Evolutionary conservation across 1,284 basidiomycete species (phyloP).

Genomic region (Rhodotorula sp.): DNA sequence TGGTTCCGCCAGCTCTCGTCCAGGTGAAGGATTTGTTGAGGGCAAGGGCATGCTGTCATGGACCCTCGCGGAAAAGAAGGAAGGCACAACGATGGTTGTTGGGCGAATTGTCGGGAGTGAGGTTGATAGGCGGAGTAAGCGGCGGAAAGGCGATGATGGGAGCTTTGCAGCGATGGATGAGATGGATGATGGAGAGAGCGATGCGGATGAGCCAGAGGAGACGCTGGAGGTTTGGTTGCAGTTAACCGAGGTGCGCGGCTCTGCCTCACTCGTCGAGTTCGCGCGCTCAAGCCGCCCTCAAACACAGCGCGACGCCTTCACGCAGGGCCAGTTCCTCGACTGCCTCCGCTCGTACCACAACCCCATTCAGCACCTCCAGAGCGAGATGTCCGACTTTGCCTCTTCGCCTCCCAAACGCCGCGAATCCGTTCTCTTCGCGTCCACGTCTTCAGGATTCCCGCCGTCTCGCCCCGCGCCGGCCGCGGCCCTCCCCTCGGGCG

Average conservation of each 20-base stretch:
- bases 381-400: slow-evolving; percentile 23
- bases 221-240: slow-evolving; percentile 41
- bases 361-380: slow-evolving; percentile 27
- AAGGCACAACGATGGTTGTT: slow-evolving; percentile 38
- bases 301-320: slow-evolving; percentile 35
- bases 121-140: slow-evolving; percentile 19
- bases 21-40: slow-evolving; percentile 33
- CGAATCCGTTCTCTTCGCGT: slow-evolving; percentile 6
- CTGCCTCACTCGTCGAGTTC: not conserved
- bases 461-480: not conserved
- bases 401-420: slow-evolving; percentile 21
- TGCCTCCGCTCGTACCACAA: slow-evolving; percentile 39
- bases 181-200: slow-evolving; percentile 24
- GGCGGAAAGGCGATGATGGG: slow-evolving; percentile 14
- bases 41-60: slow-evolving; percentile 43
- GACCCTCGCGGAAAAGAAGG: slow-evolving; percentile 41
- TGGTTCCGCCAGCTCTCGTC: not conserved
- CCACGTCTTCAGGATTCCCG: not conserved
- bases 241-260: slow-evolving; percentile 33
- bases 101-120: slow-evolving; percentile 19
- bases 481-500: slow-evolving; percentile 4
- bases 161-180: not conserved
- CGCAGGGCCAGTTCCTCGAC: slow-evolving; percentile 38
- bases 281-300: not conserved
- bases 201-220: slow-evolving; percentile 31